Conservation (phyloP, 306 rosid species). For the Quercus ilex region DNA sequence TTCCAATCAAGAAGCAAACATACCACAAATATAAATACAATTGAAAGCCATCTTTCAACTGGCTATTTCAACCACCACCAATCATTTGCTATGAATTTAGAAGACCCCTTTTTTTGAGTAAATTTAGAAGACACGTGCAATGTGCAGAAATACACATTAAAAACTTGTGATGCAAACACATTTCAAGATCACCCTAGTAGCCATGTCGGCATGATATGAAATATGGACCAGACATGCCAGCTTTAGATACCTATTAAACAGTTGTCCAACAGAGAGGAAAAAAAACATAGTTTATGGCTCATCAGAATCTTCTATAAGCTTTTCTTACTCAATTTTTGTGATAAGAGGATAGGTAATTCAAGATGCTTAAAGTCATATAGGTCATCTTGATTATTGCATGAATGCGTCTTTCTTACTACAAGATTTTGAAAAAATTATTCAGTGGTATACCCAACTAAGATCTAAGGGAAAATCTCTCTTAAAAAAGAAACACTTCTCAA, state of each 20-base stretch:
- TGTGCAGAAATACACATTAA: too few species aligned
- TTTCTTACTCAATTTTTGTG: background rate
- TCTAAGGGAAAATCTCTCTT: too few species aligned
- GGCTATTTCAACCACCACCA: background rate
- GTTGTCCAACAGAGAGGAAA: background rate
- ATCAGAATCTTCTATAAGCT: background rate
- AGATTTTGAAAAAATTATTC: too few species aligned
- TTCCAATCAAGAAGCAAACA: background rate
- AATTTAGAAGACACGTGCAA: too few species aligned
- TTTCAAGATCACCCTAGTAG: background rate
- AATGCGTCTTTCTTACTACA: background rate
- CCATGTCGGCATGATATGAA: background rate
- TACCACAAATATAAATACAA: background rate
- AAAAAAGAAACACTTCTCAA: too few species aligned
- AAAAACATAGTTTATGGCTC: background rate
- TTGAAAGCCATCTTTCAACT: background rate
- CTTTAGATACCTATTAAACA: background rate
- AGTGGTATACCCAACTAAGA: too few species aligned
- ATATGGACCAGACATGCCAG: background rate
- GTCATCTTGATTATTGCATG: background rate
- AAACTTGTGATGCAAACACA: background rate
- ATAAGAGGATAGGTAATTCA: background rate
- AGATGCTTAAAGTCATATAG: background rate
- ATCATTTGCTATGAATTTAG: too few species aligned
- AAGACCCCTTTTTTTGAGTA: too few species aligned